Evolutionary conservation across 345 rosid genomes (phyloP).

Genomic region (Isatis tinctoria): DNA sequence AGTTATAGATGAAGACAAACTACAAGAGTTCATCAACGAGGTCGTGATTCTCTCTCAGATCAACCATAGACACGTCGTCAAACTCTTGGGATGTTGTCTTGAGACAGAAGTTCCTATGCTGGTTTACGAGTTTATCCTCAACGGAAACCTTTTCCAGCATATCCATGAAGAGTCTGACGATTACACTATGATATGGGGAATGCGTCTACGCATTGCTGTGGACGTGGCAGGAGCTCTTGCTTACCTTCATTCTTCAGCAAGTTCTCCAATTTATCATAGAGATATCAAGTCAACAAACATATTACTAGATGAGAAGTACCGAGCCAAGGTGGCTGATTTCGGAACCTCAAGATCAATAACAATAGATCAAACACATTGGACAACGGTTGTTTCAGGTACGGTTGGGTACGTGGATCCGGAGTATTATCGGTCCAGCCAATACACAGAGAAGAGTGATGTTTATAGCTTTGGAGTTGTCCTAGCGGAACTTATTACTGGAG

Average conservation of each 20-base stretch:
- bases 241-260: constrained; percentile 38
- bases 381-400: constrained; percentile 19
- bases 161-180: constrained; percentile 25
- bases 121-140: constrained; percentile 41
- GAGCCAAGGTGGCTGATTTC: constrained; percentile 29
- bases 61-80: constrained; percentile 42
- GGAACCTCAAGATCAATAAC: constrained; percentile 30
- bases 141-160: constrained; percentile 43
- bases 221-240: constrained; percentile 34
- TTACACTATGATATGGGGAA: constrained; percentile 32
- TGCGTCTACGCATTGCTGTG: constrained; percentile 34
- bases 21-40: constrained; percentile 48
- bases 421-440: constrained; percentile 23
- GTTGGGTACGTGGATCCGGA: constrained; percentile 29
- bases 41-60: constrained; percentile 43
- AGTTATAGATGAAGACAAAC: constrained; percentile 35
- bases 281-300: constrained; percentile 37
- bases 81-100: constrained; percentile 46
- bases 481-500: constrained; percentile 10
- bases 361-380: constrained; percentile 31
- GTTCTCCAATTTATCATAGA: constrained; percentile 37
- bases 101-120: constrained; percentile 47
- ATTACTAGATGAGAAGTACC: constrained; percentile 21
- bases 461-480: constrained; percentile 25
- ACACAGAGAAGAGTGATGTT: constrained; percentile 26